These are phyloP conservation scores for Ascobolus immersus DNA, from an alignment of 495 filamentous ascomycete genomes.

Conservation along the genomic window DNA sequence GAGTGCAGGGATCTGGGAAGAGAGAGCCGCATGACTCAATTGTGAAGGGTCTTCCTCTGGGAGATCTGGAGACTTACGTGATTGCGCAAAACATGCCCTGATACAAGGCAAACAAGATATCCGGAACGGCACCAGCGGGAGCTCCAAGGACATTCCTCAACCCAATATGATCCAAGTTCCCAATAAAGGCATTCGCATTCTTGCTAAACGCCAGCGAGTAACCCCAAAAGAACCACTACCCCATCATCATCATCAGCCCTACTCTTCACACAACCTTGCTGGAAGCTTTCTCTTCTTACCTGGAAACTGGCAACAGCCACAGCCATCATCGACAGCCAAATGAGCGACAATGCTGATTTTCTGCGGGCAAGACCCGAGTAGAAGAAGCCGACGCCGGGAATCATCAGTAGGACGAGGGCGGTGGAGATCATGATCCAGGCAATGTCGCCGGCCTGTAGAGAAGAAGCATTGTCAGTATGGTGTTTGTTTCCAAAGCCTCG, in stretches of 20 bases:
- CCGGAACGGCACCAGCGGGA: conserved; percentile 70
- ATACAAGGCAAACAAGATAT: conserved; percentile 77
- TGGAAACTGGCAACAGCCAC: conserved; percentile 75
- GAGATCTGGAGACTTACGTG: conserved; percentile 32
- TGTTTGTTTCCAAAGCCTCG: background rate
- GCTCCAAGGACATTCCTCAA: conserved; percentile 54
- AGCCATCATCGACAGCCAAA: conserved; percentile 96
- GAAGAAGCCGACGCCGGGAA: conserved; percentile 94
- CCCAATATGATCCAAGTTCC: conserved; percentile 64
- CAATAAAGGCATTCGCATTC: conserved; percentile 56
- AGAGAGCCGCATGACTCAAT: background rate
- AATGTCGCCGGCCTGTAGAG: conserved; percentile 52
- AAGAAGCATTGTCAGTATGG: conserved; percentile 1
- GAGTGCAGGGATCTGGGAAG: background rate
- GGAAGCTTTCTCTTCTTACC: conserved; percentile 9
- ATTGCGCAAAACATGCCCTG: conserved; percentile 97
- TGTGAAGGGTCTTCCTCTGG: background rate
- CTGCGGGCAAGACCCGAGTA: conserved; percentile 93
- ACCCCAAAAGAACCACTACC: conserved; percentile 91
- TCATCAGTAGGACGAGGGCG: conserved; percentile 87
- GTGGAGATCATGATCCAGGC: conserved; percentile 75
- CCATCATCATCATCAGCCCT: too few species aligned
- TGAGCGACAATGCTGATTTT: conserved; percentile 80
- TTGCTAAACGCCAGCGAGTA: conserved; percentile 87
- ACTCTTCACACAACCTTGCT: too few species aligned